phyloP scores from a whole-genome alignment of 202 grass and related monocot genomes.

The Bolboschoenoplectus hybrid region DNA sequence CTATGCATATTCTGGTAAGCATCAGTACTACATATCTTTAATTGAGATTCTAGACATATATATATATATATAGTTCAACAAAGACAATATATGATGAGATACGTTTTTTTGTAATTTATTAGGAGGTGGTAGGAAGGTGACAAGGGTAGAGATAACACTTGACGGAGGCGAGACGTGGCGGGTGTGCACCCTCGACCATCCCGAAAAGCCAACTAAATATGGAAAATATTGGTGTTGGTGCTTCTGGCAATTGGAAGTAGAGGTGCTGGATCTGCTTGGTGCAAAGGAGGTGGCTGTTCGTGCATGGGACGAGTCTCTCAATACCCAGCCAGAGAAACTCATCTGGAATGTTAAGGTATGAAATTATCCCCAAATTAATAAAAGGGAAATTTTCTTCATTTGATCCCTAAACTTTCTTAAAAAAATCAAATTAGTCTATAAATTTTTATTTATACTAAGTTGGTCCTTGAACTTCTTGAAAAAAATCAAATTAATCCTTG shows the following conservation, averaged over 20 bases:
- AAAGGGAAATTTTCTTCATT: not conserved
- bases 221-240: conserved; percentile 92
- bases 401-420: too few relatives aligned
- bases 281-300: conserved; percentile 74
- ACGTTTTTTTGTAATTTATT: not conserved
- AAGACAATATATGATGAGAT: not conserved
- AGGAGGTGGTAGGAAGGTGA: conserved; percentile 81
- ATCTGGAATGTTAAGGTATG: conserved; percentile 85
- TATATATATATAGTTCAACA: not conserved
- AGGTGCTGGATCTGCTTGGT: conserved; percentile 56
- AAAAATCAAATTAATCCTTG: too few relatives aligned
- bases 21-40: not conserved
- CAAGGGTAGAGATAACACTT: conserved; percentile 66
- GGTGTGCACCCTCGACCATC: conserved; percentile 55
- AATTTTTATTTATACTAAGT: too few relatives aligned
- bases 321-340: conserved; percentile 73
- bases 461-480: too few relatives aligned
- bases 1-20: conserved; percentile 80
- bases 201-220: conserved; percentile 64
- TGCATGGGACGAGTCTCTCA: conserved; percentile 75
- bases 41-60: not conserved
- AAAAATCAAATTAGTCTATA: too few relatives aligned
- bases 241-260: conserved; percentile 70
- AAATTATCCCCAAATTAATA: not conserved
- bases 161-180: conserved; percentile 69